These are phyloP conservation scores for Paramicrosporidium saccamoebae DNA, from an alignment of 371 early-diverging fungal genomes.

Conservation along the genomic window DNA sequence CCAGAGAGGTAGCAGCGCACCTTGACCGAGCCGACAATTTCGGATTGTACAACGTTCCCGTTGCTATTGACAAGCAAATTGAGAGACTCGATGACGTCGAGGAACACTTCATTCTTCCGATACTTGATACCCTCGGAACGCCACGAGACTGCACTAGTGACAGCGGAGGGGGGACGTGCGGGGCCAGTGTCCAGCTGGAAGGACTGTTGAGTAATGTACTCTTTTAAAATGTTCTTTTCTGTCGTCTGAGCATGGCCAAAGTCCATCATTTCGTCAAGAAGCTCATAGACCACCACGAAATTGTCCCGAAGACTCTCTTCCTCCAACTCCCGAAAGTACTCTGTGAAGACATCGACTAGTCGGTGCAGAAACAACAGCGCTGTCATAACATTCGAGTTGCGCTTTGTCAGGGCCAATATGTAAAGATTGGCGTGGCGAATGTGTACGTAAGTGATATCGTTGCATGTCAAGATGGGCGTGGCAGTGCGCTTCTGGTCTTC, in stretches of 20 bases:
- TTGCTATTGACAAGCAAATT: slow-evolving; percentile 78
- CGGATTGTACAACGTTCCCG: slow-evolving; percentile 77
- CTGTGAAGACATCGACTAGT: slow-evolving; percentile 62
- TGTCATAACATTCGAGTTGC: slow-evolving; percentile 81
- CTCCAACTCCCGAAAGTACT: slow-evolving; percentile 90
- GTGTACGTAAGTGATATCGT: slow-evolving; percentile 75
- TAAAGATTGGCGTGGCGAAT: slow-evolving; percentile 77
- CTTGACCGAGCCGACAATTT: slow-evolving; percentile 75
- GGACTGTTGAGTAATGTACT: slow-evolving; percentile 91
- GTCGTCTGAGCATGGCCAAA: slow-evolving; percentile 95
- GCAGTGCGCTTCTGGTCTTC: slow-evolving; percentile 72
- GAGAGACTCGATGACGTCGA: slow-evolving; percentile 88
- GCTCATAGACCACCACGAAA: slow-evolving; percentile 81
- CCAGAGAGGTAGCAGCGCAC: slow-evolving; percentile 86
- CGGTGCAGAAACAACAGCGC: slow-evolving; percentile 76
- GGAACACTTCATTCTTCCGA: slow-evolving; percentile 87
- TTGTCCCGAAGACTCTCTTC: slow-evolving; percentile 87
- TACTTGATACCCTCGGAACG: slow-evolving; percentile 82
- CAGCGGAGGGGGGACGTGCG: slow-evolving; percentile 75
- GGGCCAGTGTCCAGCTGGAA: slow-evolving; percentile 54
- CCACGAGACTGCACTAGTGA: slow-evolving; percentile 93
- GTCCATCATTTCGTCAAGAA: slow-evolving; percentile 98
- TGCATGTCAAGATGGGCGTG: slow-evolving; percentile 60
- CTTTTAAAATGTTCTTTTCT: slow-evolving; percentile 80
- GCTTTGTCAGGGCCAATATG: slow-evolving; percentile 67